Evolutionary conservation across 176 grass and related monocot genomes (phyloP).

Genomic region (Otatea glauca): DNA sequence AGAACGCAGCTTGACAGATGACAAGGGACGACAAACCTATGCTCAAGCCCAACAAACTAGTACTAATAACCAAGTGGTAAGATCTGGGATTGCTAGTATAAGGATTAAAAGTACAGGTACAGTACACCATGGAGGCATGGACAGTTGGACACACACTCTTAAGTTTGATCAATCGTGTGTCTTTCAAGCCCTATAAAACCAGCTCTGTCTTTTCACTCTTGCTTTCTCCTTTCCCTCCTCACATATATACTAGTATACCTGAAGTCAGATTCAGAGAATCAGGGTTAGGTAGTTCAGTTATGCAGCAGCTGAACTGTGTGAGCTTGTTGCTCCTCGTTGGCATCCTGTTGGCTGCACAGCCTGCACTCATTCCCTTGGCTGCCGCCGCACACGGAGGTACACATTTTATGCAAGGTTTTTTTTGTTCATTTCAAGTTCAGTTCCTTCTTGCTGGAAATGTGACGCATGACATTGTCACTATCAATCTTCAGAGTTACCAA

Average conservation of each 20-base stretch:
- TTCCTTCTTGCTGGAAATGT: not conserved
- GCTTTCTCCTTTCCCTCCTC: slow-evolving; percentile 9
- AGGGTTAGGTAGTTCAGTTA: not conserved
- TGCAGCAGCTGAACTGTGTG: slow-evolving; percentile 29
- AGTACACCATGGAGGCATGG: slow-evolving; percentile 12
- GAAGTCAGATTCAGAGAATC: slow-evolving; percentile 4
- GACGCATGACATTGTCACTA: not conserved
- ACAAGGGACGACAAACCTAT: slow-evolving; percentile 39
- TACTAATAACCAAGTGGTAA: slow-evolving; percentile 22
- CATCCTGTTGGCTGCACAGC: not conserved
- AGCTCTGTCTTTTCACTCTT: not conserved
- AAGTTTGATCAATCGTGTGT: slow-evolving; percentile 53
- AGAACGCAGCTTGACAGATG: slow-evolving; percentile 35
- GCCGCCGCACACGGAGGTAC: slow-evolving; percentile 52
- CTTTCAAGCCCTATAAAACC: slow-evolving; percentile 22
- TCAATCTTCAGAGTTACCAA: slow-evolving; percentile 10
- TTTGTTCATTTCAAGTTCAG: not conserved
- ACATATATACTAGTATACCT: not conserved
- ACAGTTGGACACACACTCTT: not conserved
- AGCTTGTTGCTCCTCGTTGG: slow-evolving; percentile 26
- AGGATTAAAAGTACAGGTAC: slow-evolving; percentile 26
- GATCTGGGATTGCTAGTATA: not conserved
- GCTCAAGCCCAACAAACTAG: slow-evolving; percentile 8
- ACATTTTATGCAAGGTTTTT: not conserved
- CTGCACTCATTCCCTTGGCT: slow-evolving; percentile 11